A percentile compares a stretch with the other conserved stretches of the same genome.
Conservation (phyloP, 768 basidiomycete species). For the Tubosaeta brunneosetosa region DNA sequence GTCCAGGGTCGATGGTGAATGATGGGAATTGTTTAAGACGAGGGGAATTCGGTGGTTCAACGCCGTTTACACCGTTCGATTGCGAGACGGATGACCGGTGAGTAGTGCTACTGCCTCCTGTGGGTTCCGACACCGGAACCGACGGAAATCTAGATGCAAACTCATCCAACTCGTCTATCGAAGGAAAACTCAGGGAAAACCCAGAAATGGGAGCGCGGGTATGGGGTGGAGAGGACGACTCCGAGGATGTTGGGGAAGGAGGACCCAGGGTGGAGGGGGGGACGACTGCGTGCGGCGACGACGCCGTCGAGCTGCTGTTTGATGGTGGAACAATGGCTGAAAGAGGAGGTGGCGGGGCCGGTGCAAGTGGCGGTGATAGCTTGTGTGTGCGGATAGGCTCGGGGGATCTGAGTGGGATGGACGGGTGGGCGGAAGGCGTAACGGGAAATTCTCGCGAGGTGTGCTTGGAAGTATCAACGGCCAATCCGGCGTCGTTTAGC, state of each 20-base stretch:
- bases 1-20: slow-evolving; percentile 39
- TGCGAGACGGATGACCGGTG: slow-evolving; percentile 20
- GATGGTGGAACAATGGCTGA: slow-evolving; percentile 16
- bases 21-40: slow-evolving; percentile 35
- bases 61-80: slow-evolving; percentile 30
- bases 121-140: slow-evolving; percentile 40
- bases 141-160: slow-evolving; percentile 45
- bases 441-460: slow-evolving; percentile 49
- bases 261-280: slow-evolving; percentile 69
- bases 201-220: slow-evolving; percentile 43
- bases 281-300: slow-evolving; percentile 63
- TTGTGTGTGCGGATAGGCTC: slow-evolving; percentile 34
- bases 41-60: slow-evolving; percentile 30
- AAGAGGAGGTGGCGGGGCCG: slow-evolving; percentile 23
- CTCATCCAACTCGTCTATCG: slow-evolving; percentile 73
- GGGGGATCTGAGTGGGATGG: slow-evolving; percentile 27
- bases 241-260: slow-evolving; percentile 68
- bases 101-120: slow-evolving; percentile 27
- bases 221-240: slow-evolving; percentile 56
- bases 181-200: slow-evolving; percentile 66
- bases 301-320: slow-evolving; percentile 30
- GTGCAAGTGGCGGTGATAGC: slow-evolving; percentile 35
- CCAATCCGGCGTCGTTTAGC: slow-evolving; percentile 67
- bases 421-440: slow-evolving; percentile 29
- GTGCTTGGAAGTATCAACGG: slow-evolving; percentile 53